Percentiles rank a stretch among this genome's conserved stretches.
These are phyloP conservation scores for Cyberlindnera maritima DNA, from an alignment of 805 yeast genomes.

Conservation along the genomic window DNA sequence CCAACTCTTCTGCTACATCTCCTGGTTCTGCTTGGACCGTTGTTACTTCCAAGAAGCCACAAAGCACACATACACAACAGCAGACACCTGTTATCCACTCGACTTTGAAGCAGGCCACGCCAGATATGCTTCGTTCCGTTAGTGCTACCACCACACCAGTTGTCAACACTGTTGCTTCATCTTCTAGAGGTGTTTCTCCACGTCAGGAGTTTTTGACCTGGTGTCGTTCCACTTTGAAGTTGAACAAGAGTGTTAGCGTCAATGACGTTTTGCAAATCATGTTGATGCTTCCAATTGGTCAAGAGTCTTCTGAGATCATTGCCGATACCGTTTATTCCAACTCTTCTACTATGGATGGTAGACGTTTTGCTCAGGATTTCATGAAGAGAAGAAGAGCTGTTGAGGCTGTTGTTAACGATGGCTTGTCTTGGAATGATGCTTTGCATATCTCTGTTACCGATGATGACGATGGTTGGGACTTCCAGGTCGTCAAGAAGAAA, in stretches of 20 bases:
- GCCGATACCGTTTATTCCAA: constrained; percentile 90
- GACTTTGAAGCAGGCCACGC: constrained; percentile 24
- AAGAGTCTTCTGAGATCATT: constrained; percentile 79
- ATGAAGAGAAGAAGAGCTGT: constrained; percentile 71
- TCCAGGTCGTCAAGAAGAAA: constrained; percentile 66
- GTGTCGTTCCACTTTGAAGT: constrained; percentile 65
- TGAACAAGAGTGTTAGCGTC: constrained; percentile 72
- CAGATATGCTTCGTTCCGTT: constrained; percentile 37
- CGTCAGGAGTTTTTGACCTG: constrained; percentile 66
- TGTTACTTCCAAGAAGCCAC: constrained; percentile 27
- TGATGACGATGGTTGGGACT: constrained; percentile 54
- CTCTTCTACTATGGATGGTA: constrained; percentile 89
- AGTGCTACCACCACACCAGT: constrained; percentile 29
- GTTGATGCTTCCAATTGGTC: constrained; percentile 71
- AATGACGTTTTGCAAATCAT: constrained; percentile 80
- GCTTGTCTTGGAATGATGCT: constrained; percentile 74
- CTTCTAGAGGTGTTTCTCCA: constrained; percentile 31
- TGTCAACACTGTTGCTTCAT: constrained; percentile 5
- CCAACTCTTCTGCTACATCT: constrained; percentile 12
- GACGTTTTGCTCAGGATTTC: constrained; percentile 90
- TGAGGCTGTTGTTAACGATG: constrained; percentile 50
- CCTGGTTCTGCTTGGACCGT: constrained; percentile 39
- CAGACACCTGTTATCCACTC: constrained; percentile 12
- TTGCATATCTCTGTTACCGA: constrained; percentile 40
- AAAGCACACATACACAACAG: constrained; percentile 3